These are phyloP conservation scores for Silene uniflora DNA, from an alignment of 148 eudicot genomes.

Conservation along the genomic window DNA sequence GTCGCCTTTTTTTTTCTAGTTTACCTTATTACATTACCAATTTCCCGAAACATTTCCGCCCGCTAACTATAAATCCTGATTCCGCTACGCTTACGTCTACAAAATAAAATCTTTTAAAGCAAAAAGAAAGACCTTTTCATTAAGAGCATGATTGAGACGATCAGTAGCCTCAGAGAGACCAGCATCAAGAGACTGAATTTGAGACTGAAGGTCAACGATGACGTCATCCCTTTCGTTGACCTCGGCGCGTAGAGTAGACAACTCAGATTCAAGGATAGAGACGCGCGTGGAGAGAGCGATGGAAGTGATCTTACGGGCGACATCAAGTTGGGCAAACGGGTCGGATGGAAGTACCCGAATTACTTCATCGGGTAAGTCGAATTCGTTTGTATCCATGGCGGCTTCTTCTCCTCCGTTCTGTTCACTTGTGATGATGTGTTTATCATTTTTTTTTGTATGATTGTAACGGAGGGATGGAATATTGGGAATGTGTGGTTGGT, in stretches of 20 bases:
- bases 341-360: constrained; percentile 63
- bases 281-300: constrained; percentile 92
- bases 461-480: not conserved
- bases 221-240: constrained; percentile 50
- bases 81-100: too few relatives aligned
- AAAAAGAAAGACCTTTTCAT: constrained; percentile 46
- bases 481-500: not conserved
- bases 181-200: constrained; percentile 57
- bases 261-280: constrained; percentile 71
- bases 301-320: constrained; percentile 96
- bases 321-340: constrained; percentile 86
- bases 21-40: too few relatives aligned
- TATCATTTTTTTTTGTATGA: too few relatives aligned
- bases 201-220: constrained; percentile 53
- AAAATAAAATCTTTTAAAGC: too few relatives aligned
- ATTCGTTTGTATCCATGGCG: constrained; percentile 18
- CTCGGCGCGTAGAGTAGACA: constrained; percentile 41
- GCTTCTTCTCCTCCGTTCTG: not conserved
- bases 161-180: constrained; percentile 46
- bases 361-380: constrained; percentile 72
- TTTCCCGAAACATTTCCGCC: too few relatives aligned
- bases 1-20: too few relatives aligned
- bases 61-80: too few relatives aligned
- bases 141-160: constrained; percentile 41
- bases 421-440: not conserved